These are phyloP conservation scores for Litsea cubeba DNA, from an alignment of 164 flowering plant species.

Conservation along the genomic window DNA sequence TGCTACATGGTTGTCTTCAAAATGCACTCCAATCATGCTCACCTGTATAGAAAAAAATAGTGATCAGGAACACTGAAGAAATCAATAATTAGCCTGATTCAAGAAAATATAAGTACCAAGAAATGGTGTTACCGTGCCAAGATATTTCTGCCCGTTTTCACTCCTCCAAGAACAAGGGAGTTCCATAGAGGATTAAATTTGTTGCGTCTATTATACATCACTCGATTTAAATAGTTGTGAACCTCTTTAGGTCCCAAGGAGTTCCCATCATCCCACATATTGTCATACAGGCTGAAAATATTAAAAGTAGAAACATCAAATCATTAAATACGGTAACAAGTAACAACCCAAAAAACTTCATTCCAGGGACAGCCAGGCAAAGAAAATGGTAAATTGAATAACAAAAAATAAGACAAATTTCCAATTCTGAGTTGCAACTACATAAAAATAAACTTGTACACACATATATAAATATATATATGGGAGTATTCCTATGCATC, in stretches of 20 bases:
- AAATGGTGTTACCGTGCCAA: slow-evolving; percentile 63
- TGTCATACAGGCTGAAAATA: slow-evolving; percentile 67
- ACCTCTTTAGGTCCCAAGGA: slow-evolving; percentile 94
- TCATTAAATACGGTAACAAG: not conserved
- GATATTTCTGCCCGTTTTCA: slow-evolving; percentile 92
- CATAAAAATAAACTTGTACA: too few relatives aligned
- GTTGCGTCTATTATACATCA: slow-evolving; percentile 40
- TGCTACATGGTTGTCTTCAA: slow-evolving; percentile 85
- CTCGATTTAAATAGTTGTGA: slow-evolving; percentile 67
- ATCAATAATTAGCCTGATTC: not conserved
- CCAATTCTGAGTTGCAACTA: too few relatives aligned
- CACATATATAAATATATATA: too few relatives aligned
- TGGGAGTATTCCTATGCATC: too few relatives aligned
- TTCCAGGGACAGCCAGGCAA: not conserved
- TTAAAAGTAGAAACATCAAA: not conserved
- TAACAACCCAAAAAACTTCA: not conserved
- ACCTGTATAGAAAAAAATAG: slow-evolving; percentile 46
- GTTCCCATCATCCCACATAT: slow-evolving; percentile 99
- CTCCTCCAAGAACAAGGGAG: slow-evolving; percentile 92
- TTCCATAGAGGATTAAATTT: slow-evolving; percentile 79
- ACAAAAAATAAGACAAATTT: too few relatives aligned
- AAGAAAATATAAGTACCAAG: not conserved
- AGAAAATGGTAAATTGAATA: not conserved
- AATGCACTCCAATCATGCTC: slow-evolving; percentile 90
- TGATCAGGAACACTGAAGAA: not conserved